Evolutionary conservation across 73 alveolate species (phyloP), one percentile per base, ranked within the genome.

Genomic region (Paramecium pentaurelia): DNA sequence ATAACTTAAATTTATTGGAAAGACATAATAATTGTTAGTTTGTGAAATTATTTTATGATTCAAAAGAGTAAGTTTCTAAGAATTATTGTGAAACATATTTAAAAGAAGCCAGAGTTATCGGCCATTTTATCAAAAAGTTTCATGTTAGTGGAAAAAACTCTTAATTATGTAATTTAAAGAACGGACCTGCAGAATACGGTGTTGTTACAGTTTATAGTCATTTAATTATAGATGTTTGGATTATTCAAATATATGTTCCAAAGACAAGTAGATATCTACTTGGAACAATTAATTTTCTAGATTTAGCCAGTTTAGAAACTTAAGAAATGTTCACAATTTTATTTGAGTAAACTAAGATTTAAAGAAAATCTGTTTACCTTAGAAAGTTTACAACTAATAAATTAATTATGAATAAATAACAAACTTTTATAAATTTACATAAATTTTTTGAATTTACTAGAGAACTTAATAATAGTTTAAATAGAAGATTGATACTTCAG

Each of bases 51-150:
- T 80, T 80, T 45, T 42, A 80, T 45, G 91, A 80, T 80, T 34
- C 75, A 7, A 80, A 80, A 18, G 91, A 80, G 12, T 20, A 73
- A 38, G 68, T 49, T 16, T 5, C 45, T 80, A 45, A 80, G 30
- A 42, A 80, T 7, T 80, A 80, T 80, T 80, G 91, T 45, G 91
- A 80, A 80, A 80, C 91, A 42, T 42, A 80, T 45, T 49, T 80
- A 27, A 80, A 80, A n/a, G 91, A 80, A 3, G 58, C 71, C 0
- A 77, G 90, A 22, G 90, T 77, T 14, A 77, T 77, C 16, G 90
- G 73, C 4, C 90, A 77, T 45, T 77, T 20, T 45, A 77, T 77
- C 8, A 77, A 77, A 32, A 77, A 40, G 18, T 38, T 77, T 22
- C 14, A 80, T 4, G 71, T 80, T 9, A 25, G 77, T 20, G 16